Percentiles rank a stretch among this genome's conserved stretches.
Conservation (phyloP, 345 rosid species). For the Lumnitzera littorea region DNA sequence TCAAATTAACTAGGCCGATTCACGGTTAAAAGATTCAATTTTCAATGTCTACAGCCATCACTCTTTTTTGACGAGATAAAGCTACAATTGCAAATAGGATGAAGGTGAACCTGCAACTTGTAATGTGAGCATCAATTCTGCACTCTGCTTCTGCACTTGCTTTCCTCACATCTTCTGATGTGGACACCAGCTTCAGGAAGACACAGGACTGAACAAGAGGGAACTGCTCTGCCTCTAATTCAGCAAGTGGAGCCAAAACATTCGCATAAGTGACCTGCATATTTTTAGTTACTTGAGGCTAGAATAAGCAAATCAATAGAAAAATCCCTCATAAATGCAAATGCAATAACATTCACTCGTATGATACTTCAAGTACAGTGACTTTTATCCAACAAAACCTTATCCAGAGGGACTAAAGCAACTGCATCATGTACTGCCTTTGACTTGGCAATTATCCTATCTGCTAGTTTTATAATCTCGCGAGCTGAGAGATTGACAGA, state of each 20-base stretch:
- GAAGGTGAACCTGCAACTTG: constrained; percentile 55
- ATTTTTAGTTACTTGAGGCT: constrained; percentile 4
- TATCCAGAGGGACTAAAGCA: constrained; percentile 72
- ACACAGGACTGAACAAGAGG: constrained; percentile 72
- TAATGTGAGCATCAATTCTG: constrained; percentile 55
- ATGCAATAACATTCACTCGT: background rate
- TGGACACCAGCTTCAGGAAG: constrained; percentile 61
- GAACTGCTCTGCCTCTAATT: constrained; percentile 66
- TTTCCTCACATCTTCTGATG: constrained; percentile 48
- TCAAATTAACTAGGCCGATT: too few species aligned
- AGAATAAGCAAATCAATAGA: background rate
- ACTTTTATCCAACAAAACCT: constrained; percentile 29
- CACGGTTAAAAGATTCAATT: too few species aligned
- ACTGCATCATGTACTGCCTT: constrained; percentile 63
- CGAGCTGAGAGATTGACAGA: constrained; percentile 56
- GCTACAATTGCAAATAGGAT: background rate
- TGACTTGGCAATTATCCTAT: constrained; percentile 52
- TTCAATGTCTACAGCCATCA: too few species aligned
- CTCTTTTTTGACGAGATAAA: background rate
- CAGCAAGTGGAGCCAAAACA: constrained; percentile 62
- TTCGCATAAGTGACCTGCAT: constrained; percentile 69
- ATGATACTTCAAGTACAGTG: background rate
- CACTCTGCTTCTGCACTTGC: constrained; percentile 81
- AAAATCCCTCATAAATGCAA: background rate
- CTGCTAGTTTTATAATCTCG: constrained; percentile 66